Conservation (phyloP, 768 basidiomycete species). For the Dentipellis sp. region DNA sequence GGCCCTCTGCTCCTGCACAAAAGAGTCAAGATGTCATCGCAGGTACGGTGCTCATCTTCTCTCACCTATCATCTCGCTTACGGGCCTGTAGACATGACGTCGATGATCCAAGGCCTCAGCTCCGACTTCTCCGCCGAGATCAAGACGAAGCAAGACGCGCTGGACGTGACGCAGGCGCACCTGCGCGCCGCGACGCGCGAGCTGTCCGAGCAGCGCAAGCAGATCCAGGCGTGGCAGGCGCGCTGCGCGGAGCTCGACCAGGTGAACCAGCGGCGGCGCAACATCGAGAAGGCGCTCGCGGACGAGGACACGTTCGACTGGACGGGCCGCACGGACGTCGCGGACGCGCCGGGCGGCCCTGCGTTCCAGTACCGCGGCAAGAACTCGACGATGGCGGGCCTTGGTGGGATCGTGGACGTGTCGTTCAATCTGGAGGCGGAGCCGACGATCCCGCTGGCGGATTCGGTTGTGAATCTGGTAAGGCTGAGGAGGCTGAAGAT, state of each 20-base stretch:
- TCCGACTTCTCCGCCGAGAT: slow-evolving; percentile 78
- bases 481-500: slow-evolving; percentile 65
- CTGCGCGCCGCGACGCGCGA: slow-evolving; percentile 85
- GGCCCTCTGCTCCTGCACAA: slow-evolving; percentile 69
- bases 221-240: slow-evolving; percentile 68
- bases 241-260: slow-evolving; percentile 75
- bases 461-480: slow-evolving; percentile 53
- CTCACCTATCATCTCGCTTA: slow-evolving; percentile 7
- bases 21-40: slow-evolving; percentile 84
- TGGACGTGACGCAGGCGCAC: slow-evolving; percentile 83
- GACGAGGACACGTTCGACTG: slow-evolving; percentile 84
- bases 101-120: slow-evolving; percentile 73
- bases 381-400: slow-evolving; percentile 55
- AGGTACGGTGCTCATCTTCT: slow-evolving; percentile 31
- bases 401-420: slow-evolving; percentile 57
- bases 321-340: slow-evolving; percentile 62
- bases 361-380: slow-evolving; percentile 67
- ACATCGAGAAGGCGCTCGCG: slow-evolving; percentile 68
- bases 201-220: slow-evolving; percentile 83
- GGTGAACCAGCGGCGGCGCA: slow-evolving; percentile 68
- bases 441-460: slow-evolving; percentile 54
- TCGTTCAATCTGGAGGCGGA: slow-evolving; percentile 60
- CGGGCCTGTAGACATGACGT: slow-evolving; percentile 57
- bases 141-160: slow-evolving; percentile 73
- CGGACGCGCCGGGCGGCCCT: slow-evolving; percentile 34